A percentile compares a stretch with the other conserved stretches of the same genome.
phyloP scores from a whole-genome alignment of 805 yeast species.

The Groenewaldozyma tartarivorans region DNA sequence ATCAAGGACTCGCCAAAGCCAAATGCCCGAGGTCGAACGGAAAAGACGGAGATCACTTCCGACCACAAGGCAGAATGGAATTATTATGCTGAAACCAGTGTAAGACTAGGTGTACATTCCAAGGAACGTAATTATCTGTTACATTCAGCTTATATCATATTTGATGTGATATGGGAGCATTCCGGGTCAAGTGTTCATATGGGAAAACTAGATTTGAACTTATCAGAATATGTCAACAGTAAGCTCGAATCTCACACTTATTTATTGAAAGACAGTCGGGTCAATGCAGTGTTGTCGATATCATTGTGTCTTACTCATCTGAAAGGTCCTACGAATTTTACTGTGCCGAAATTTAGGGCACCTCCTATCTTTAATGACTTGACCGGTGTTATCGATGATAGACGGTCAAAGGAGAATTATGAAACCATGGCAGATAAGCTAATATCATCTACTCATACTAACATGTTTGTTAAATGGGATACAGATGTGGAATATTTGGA shows the following conservation, averaged over 20 bases:
- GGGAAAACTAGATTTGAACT: constrained; percentile 59
- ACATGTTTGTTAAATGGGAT: constrained; percentile 57
- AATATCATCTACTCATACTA: constrained; percentile 27
- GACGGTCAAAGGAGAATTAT: constrained; percentile 12
- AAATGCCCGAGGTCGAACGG: constrained; percentile 40
- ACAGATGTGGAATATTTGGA: constrained; percentile 43
- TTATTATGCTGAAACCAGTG: constrained; percentile 30
- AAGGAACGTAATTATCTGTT: constrained; percentile 29
- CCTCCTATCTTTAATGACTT: constrained; percentile 43
- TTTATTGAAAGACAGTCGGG: constrained; percentile 65
- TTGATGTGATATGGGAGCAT: constrained; percentile 36
- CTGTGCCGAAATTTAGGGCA: constrained; percentile 29
- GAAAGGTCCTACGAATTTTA: constrained; percentile 36
- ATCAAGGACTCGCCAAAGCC: constrained; percentile 42
- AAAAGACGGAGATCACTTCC: constrained; percentile 31
- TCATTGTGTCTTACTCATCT: constrained; percentile 41
- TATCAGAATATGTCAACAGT: constrained; percentile 59
- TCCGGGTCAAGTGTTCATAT: constrained; percentile 36
- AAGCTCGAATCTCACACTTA: constrained; percentile 50
- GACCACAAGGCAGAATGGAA: constrained; percentile 47
- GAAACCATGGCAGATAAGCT: constrained; percentile 8
- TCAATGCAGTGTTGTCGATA: constrained; percentile 63
- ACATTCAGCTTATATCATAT: constrained; percentile 27
- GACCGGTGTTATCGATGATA: constrained; percentile 31
- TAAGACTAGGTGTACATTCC: constrained; percentile 31